A percentile compares a stretch with the other conserved stretches of the same genome.
These are phyloP conservation scores for Tuctoria greenei DNA, from an alignment of 176 grass and related monocot species.

Conservation along the genomic window DNA sequence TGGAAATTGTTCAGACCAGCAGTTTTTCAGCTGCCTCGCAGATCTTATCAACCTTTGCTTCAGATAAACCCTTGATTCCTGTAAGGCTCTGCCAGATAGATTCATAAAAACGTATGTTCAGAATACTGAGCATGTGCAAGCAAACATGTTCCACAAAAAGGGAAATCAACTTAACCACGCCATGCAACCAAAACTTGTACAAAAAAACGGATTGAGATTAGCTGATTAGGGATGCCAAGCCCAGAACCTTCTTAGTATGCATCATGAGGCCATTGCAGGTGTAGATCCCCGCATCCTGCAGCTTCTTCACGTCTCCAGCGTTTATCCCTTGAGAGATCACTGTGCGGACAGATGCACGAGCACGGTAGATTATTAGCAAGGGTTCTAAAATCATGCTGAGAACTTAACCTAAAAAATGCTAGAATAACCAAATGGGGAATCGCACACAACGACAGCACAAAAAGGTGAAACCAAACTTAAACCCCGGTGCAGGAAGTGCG, in stretches of 20 bases:
- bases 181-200: not conserved
- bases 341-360: conserved; percentile 29
- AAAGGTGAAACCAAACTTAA: not conserved
- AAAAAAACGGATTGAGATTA: not conserved
- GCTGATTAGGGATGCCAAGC: not conserved
- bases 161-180: conserved; percentile 2
- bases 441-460: not conserved
- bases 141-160: not conserved
- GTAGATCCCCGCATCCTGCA: conserved; percentile 95
- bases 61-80: conserved; percentile 89
- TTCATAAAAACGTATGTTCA: not conserved
- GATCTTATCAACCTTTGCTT: conserved; percentile 94
- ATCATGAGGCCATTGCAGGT: conserved; percentile 99
- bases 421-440: not conserved
- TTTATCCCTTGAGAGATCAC: conserved; percentile 96
- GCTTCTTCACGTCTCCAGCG: conserved; percentile 89
- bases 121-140: conserved; percentile 1
- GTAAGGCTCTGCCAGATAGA: conserved; percentile 58
- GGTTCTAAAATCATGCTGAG: not conserved
- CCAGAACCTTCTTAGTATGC: conserved; percentile 90
- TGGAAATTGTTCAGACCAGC: conserved; percentile 48
- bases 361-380: not conserved
- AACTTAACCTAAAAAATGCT: conserved; percentile 2
- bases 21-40: conserved; percentile 82
- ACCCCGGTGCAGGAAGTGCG: not conserved